Conservation (phyloP, 106 monocot species). For the Acorus calamus region DNA sequence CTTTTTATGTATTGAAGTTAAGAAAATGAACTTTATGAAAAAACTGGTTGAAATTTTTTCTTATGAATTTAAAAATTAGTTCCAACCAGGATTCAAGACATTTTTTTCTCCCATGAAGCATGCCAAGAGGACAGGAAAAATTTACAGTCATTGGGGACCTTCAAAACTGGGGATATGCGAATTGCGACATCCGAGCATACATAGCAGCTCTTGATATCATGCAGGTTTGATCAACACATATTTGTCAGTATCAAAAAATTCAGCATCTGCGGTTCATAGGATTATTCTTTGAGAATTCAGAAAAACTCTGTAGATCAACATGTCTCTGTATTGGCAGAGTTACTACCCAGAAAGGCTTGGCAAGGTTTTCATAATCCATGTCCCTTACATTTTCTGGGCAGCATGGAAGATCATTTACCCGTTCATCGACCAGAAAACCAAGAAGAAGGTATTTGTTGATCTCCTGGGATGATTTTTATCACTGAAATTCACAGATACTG, state of each 20-base stretch:
- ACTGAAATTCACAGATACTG: too few relatives aligned
- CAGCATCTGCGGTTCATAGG: too few relatives aligned
- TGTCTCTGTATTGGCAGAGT: slow-evolving; percentile 28
- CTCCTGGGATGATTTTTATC: too few relatives aligned
- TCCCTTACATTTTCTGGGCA: slow-evolving; percentile 70
- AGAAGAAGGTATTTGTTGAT: slow-evolving; percentile 22
- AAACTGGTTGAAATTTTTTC: too few relatives aligned
- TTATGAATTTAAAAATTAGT: too few relatives aligned
- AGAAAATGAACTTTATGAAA: too few relatives aligned
- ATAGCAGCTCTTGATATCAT: slow-evolving; percentile 50
- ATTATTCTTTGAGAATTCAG: too few relatives aligned
- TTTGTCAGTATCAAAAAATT: neutral
- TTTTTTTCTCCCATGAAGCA: slow-evolving; percentile 9
- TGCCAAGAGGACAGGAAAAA: slow-evolving; percentile 34
- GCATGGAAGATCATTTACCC: slow-evolving; percentile 80
- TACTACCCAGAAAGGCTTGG: slow-evolving; percentile 78
- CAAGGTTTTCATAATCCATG: slow-evolving; percentile 54
- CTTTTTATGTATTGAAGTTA: too few relatives aligned
- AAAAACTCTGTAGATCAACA: too few relatives aligned
- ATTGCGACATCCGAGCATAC: slow-evolving; percentile 50
- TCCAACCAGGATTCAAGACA: neutral
- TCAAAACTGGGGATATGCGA: slow-evolving; percentile 47
- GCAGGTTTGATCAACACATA: slow-evolving; percentile 24
- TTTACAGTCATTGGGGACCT: slow-evolving; percentile 40
- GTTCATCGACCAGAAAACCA: slow-evolving; percentile 69